Base-by-base conservation (phyloP, 768 basidiomycete genomes). In the Suillus placidus region DNA sequence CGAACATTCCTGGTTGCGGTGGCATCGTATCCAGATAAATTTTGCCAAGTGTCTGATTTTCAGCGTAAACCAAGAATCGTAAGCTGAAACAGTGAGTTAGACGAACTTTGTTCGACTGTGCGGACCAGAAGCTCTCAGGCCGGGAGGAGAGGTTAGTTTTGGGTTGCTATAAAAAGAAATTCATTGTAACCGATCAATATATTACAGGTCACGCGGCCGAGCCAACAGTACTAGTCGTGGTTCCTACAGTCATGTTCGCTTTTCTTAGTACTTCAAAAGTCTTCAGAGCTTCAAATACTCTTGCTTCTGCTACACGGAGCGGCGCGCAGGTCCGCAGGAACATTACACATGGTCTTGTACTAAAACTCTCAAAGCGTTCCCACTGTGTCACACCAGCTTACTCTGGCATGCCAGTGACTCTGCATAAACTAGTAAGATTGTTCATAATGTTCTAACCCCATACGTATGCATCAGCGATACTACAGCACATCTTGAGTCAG, bases 1-100 rank as follows among this genome's bases (percentile, higher is more conserved):
- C 80, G 71, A 91, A 91, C 67, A 90, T 79, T 62, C 89, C 89
- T 68, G 85, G 87, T 67, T 90, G 88, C 54, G 89, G 89, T 58
- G 88, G 88, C 87, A 89, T 89, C 71, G 63, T 60, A 20, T 34
- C 18, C 35, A 43, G 20, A 51, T 13, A 18, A 20, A 63, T 55
- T 37, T 32, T n/a, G 1, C 2, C 23, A n/a, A 58, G 3, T 26
- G 9, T 26, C 23, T 45, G n/a, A 52, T 62, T 26, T 51, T n/a
- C 7, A 32, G 61, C 4, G 23, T n/a, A 6, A n/a, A 57, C 23
- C 16, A 2, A 18, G 10, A n/a, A 38, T 35, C 8, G 13, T 7
- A n/a, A 64, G 47, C 26, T 26, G 16, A n/a, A 49, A 62, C 2
- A 26, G 9, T 7, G 16, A 40, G 30, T 20, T 26, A 2, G 55